These are phyloP conservation scores for Xylariaceae sp. DNA, from an alignment of 2,329 filamentous ascomycete species.

Conservation along the genomic window DNA sequence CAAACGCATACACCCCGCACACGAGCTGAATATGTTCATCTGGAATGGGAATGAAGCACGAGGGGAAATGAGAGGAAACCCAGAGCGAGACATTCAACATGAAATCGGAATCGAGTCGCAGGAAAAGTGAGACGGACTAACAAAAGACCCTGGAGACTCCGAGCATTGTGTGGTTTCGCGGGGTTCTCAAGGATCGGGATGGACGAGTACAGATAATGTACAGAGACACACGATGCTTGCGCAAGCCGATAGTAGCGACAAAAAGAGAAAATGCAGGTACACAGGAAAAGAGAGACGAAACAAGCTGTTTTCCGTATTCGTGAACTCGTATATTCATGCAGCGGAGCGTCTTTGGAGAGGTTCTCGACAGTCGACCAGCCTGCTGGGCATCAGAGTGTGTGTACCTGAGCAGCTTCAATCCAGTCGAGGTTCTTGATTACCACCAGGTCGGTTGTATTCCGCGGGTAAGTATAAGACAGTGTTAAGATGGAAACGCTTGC, in stretches of 20 bases:
- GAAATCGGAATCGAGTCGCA: background rate
- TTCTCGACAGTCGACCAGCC: background rate
- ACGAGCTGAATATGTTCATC: background rate
- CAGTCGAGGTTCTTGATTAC: background rate
- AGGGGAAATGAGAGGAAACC: background rate
- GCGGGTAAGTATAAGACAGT: background rate
- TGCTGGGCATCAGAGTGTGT: background rate
- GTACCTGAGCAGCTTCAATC: background rate
- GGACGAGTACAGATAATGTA: background rate
- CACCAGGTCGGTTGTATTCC: background rate
- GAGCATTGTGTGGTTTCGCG: background rate
- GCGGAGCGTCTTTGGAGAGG: background rate
- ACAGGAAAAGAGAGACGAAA: background rate
- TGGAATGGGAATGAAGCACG: background rate
- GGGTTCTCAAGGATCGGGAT: slow-evolving; percentile 1
- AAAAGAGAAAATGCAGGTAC: background rate
- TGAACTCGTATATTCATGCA: background rate
- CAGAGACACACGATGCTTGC: background rate
- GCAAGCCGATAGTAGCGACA: background rate
- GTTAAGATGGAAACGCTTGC: too few relatives aligned
- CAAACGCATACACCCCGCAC: background rate
- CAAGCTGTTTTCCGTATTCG: background rate
- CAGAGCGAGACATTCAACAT: background rate
- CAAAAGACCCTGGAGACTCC: background rate
- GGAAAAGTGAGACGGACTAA: background rate